These are phyloP conservation scores for Avena atlantica DNA, from an alignment of 176 grass and related monocot species.

Conservation along the genomic window DNA sequence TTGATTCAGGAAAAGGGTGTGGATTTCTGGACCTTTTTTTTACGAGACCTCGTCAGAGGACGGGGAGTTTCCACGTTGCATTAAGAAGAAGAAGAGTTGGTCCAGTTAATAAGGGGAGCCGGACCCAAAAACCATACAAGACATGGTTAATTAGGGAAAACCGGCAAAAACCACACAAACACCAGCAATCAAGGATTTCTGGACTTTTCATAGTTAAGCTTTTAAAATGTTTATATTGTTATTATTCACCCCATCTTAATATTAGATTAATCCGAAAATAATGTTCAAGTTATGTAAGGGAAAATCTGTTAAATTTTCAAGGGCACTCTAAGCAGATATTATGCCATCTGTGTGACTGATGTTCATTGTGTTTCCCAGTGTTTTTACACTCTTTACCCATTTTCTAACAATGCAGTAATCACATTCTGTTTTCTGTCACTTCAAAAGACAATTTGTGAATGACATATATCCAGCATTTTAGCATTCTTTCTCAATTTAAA, in stretches of 20 bases:
- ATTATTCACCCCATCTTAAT: neutral
- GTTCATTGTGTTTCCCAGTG: neutral
- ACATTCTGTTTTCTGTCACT: neutral
- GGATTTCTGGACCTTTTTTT: neutral
- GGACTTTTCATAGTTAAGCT: neutral
- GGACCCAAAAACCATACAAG: too few species aligned
- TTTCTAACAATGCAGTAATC: neutral
- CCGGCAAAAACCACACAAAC: too few species aligned
- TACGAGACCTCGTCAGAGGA: too few species aligned
- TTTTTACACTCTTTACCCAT: neutral
- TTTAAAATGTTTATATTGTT: neutral
- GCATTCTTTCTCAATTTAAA: neutral
- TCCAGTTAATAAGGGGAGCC: too few species aligned
- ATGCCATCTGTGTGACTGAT: neutral
- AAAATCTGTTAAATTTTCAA: neutral
- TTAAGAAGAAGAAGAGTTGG: too few species aligned
- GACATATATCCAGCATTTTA: neutral
- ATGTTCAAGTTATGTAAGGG: neutral
- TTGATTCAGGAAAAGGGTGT: neutral
- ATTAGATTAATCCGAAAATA: neutral
- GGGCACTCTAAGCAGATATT: neutral
- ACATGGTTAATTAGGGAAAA: too few species aligned
- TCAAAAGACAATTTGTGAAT: neutral
- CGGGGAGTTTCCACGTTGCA: too few species aligned
- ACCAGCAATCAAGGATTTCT: too few species aligned